phyloP scores from a whole-genome alignment of 495 filamentous ascomycete species.

The Hypoxylon perforatum region DNA sequence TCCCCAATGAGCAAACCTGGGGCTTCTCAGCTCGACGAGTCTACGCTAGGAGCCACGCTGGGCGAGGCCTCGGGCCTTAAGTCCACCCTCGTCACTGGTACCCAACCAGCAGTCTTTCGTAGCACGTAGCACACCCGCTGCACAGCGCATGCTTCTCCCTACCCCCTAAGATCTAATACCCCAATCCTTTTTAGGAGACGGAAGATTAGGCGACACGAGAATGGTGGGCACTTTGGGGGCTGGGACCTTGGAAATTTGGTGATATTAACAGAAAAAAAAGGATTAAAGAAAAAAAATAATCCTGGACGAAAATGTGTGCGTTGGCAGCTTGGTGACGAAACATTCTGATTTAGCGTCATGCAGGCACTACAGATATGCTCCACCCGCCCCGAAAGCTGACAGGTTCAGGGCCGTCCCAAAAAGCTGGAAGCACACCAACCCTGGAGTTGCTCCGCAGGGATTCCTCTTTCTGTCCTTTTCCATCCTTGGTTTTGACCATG shows the following conservation, averaged over 20 bases:
- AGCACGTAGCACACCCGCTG: not conserved
- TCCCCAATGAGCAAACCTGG: constrained; percentile 13
- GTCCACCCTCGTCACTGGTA: constrained; percentile 3
- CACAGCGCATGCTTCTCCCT: constrained; percentile 6
- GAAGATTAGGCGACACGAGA: constrained; percentile 2
- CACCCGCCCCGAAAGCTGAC: constrained; percentile 18
- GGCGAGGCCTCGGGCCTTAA: not conserved
- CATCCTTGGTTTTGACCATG: constrained; percentile 24
- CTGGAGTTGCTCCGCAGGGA: constrained; percentile 2
- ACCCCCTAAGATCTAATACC: constrained; percentile 6
- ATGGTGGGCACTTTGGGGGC: constrained; percentile 14
- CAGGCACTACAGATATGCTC: constrained; percentile 32
- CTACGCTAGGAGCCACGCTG: constrained; percentile 1
- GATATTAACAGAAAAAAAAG: constrained; percentile 9
- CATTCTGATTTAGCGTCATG: constrained; percentile 39
- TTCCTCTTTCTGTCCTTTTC: constrained; percentile 11
- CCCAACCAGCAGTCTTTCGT: constrained; percentile 16
- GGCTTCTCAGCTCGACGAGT: constrained; percentile 5
- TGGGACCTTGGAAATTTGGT: constrained; percentile 3
- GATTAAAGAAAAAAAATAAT: constrained; percentile 15
- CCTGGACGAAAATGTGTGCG: constrained; percentile 30
- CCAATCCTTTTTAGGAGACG: not conserved
- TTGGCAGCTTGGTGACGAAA: constrained; percentile 43
- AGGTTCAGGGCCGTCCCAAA: constrained; percentile 34
- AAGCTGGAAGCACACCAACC: constrained; percentile 34